phyloP scores from a whole-genome alignment of 352 stramenopile species.

The Phytophthora idaei region DNA sequence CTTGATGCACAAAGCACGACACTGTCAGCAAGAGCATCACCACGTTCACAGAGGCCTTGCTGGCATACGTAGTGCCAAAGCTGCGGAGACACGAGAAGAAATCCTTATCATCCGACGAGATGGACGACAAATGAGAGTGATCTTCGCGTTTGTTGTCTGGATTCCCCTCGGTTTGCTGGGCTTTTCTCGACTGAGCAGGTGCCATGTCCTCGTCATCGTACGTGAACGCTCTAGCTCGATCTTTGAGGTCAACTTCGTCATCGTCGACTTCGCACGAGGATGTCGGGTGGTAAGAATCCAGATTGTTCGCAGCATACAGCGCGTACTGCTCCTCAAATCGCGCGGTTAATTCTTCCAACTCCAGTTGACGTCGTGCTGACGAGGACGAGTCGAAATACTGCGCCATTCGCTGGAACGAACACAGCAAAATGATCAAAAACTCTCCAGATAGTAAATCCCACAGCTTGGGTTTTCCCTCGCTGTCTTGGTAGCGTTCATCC shows the following conservation, averaged over 20 bases:
- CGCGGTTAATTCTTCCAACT: constrained; percentile 42
- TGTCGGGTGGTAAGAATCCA: constrained; percentile 41
- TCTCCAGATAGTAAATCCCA: constrained; percentile 62
- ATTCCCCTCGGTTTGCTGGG: constrained; percentile 5
- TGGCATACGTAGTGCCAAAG: constrained; percentile 77
- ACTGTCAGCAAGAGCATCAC: constrained; percentile 78
- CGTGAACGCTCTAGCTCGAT: constrained; percentile 43
- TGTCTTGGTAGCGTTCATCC: constrained; percentile 45
- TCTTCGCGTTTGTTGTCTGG: constrained; percentile 16
- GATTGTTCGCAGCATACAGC: constrained; percentile 44
- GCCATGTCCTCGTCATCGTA: constrained; percentile 34
- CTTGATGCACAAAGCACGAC: constrained; percentile 81
- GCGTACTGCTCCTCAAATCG: constrained; percentile 61
- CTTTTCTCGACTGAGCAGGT: constrained; percentile 21
- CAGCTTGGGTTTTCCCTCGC: constrained; percentile 39
- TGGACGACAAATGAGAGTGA: constrained; percentile 12
- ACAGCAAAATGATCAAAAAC: constrained; percentile 78
- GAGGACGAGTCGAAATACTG: constrained; percentile 74
- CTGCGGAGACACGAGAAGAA: constrained; percentile 72
- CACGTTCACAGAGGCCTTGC: constrained; percentile 77
- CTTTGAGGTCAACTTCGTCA: constrained; percentile 54
- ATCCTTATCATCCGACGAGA: constrained; percentile 42
- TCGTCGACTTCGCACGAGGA: constrained; percentile 64
- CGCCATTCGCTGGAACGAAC: constrained; percentile 68
- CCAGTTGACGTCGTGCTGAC: constrained; percentile 37